Conservation (phyloP, 768 basidiomycete genomes). For the Leccinum barrowsii region DNA sequence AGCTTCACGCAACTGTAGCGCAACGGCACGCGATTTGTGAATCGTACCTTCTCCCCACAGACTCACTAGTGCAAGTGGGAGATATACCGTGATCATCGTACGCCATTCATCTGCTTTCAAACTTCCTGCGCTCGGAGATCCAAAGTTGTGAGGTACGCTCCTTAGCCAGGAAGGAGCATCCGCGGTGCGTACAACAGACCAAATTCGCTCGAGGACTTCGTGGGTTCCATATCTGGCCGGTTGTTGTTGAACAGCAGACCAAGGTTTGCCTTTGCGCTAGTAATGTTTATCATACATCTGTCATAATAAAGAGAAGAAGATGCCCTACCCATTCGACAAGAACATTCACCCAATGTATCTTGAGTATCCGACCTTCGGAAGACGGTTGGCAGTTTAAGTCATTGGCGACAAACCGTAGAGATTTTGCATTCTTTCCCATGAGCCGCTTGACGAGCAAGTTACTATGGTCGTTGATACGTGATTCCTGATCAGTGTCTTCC, state of each 20-base stretch:
- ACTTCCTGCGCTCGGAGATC: neutral
- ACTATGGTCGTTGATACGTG: too few relatives aligned
- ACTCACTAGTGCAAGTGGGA: neutral
- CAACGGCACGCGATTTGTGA: neutral
- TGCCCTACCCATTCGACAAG: neutral
- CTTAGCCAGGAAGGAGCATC: neutral
- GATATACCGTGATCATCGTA: neutral
- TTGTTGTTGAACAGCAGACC: too few relatives aligned
- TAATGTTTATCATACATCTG: neutral
- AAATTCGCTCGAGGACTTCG: neutral
- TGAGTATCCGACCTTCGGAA: neutral
- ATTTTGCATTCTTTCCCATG: too few relatives aligned
- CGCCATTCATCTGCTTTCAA: conserved; percentile 7
- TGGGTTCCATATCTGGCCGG: neutral
- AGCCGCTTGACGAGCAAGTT: too few relatives aligned
- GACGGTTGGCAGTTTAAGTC: neutral
- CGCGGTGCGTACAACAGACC: neutral
- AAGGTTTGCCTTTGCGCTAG: neutral
- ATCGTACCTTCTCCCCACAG: neutral
- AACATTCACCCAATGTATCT: neutral
- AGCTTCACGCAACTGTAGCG: neutral
- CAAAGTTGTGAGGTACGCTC: neutral
- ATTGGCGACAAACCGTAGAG: too few relatives aligned
- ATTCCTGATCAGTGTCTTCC: neutral
- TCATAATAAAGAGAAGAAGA: neutral